phyloP scores from a whole-genome alignment of 1,284 basidiomycete species.

The Hemileia vastatrix region DNA sequence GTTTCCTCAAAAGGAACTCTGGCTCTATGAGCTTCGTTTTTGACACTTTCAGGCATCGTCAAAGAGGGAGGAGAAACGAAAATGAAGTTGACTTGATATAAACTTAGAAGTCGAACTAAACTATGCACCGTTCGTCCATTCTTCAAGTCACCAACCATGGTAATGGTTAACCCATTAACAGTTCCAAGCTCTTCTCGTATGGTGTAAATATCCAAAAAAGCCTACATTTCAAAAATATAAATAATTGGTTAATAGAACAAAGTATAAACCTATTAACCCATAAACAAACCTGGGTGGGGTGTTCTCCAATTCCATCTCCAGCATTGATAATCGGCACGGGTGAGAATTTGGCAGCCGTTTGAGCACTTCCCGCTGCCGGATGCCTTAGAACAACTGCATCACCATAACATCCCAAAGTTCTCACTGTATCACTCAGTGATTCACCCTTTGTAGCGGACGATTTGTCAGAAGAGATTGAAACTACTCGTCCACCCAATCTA shows the following conservation, averaged over 20 bases:
- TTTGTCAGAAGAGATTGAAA: conserved; percentile 66
- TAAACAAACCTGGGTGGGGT: conserved; percentile 66
- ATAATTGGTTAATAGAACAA: neutral
- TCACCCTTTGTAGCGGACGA: conserved; percentile 94
- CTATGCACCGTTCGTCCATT: conserved; percentile 97
- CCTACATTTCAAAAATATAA: conserved; percentile 48
- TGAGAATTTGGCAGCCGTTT: conserved; percentile 83
- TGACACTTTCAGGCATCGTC: conserved; percentile 79
- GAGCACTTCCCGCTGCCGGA: conserved; percentile 81
- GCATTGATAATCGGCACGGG: conserved; percentile 94
- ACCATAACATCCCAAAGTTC: conserved; percentile 89
- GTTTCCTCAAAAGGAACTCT: conserved; percentile 70
- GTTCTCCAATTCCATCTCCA: conserved; percentile 94
- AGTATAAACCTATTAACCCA: neutral
- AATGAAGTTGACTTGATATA: conserved; percentile 79
- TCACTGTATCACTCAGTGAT: conserved; percentile 81
- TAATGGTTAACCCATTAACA: conserved; percentile 91
- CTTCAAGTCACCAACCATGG: conserved; percentile 85
- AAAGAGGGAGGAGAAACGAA: conserved; percentile 88
- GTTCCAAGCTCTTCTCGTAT: conserved; percentile 97
- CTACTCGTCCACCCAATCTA: conserved; percentile 88
- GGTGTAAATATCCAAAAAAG: conserved; percentile 86
- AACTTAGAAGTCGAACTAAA: conserved; percentile 78
- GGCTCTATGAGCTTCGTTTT: conserved; percentile 68
- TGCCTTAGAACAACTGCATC: conserved; percentile 93